These are phyloP conservation scores for Paracorniculantispora psalliotae DNA, from an alignment of 2,329 filamentous ascomycete species.

Conservation along the genomic window DNA sequence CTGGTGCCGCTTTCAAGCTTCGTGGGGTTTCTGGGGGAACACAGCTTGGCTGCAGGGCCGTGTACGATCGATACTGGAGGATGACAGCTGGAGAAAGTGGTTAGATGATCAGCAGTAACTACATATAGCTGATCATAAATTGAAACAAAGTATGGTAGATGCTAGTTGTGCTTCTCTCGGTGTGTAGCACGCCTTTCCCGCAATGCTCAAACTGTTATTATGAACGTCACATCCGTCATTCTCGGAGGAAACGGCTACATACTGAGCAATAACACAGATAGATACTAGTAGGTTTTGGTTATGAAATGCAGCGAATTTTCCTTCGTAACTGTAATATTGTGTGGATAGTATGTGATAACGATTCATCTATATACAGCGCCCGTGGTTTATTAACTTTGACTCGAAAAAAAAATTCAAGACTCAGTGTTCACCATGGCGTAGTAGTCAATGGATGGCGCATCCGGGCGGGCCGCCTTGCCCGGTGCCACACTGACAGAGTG, in stretches of 20 bases:
- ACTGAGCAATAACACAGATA: too few relatives aligned
- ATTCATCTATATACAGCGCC: not conserved
- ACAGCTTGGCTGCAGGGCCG: conserved; percentile 53
- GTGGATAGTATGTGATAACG: too few relatives aligned
- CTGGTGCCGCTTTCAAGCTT: conserved; percentile 59
- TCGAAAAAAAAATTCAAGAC: too few relatives aligned
- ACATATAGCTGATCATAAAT: not conserved
- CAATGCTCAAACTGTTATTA: too few relatives aligned
- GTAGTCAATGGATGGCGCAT: not conserved
- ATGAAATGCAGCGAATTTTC: too few relatives aligned
- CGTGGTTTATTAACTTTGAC: not conserved
- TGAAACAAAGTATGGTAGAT: not conserved
- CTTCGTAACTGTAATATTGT: not conserved
- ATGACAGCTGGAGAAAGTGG: conserved; percentile 43
- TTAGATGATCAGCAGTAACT: conserved; percentile 21
- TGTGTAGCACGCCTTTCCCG: too few relatives aligned
- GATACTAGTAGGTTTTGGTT: too few relatives aligned
- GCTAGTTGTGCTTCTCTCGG: not conserved
- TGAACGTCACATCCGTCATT: too few relatives aligned
- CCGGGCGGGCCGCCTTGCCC: not conserved
- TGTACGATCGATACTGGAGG: conserved; percentile 43
- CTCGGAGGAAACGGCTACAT: too few relatives aligned
- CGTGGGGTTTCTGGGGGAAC: conserved; percentile 59
- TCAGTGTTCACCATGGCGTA: conserved; percentile 13
- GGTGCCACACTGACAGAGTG: conserved; percentile 1